Conservation (phyloP, 2,329 filamentous ascomycete species). For the Cercospora zeina region DNA sequence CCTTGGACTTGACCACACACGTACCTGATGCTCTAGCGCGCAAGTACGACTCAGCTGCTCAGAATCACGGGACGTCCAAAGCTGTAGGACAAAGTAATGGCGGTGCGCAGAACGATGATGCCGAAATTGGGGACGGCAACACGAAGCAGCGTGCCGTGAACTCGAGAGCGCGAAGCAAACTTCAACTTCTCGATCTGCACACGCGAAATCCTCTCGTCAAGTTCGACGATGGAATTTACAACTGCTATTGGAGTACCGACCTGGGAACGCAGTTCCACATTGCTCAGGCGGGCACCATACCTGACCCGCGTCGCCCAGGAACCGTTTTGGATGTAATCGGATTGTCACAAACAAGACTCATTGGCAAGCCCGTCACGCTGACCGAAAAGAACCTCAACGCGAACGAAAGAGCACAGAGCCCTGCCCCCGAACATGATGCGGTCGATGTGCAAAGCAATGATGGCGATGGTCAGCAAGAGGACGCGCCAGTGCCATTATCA, state of each 20-base stretch:
- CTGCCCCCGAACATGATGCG: conserved; percentile 7
- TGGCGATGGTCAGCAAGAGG: conserved; percentile 7
- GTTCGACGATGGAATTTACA: conserved; percentile 75
- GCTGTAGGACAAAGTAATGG: not conserved
- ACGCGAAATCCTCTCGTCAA: conserved; percentile 73
- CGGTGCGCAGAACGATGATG: conserved; percentile 8
- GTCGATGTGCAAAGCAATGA: not conserved
- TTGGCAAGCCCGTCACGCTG: conserved; percentile 65
- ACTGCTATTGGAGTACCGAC: conserved; percentile 77
- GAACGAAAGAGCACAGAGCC: conserved; percentile 2
- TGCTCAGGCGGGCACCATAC: conserved; percentile 45
- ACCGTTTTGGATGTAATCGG: conserved; percentile 69
- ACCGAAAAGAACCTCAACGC: conserved; percentile 29
- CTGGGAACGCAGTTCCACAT: conserved; percentile 76
- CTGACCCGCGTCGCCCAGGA: conserved; percentile 52
- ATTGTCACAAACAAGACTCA: conserved; percentile 68
- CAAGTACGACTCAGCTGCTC: conserved; percentile 13
- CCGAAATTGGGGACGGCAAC: not conserved
- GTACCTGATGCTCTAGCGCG: conserved; percentile 35
- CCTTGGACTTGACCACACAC: conserved; percentile 57
- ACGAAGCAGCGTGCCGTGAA: not conserved
- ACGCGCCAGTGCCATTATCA: not conserved
- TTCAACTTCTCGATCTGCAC: conserved; percentile 70
- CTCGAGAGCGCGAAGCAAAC: not conserved
- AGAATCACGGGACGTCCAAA: not conserved